Base-by-base conservation (phyloP, 129 eudicot species). In the Cynara cardunculus region DNA sequence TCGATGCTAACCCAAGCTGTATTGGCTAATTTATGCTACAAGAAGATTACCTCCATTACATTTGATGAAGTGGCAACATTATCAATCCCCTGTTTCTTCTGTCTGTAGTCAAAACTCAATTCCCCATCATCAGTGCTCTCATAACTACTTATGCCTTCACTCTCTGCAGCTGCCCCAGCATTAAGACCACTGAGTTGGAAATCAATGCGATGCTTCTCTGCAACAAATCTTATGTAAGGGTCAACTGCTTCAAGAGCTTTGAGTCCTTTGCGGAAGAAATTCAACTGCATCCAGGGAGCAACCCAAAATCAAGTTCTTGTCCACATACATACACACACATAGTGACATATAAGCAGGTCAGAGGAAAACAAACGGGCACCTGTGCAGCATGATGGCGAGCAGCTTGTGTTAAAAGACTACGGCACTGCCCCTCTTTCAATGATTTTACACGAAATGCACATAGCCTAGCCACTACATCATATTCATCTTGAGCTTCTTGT, bases 341-440 rank as follows among this genome's bases (percentile, higher is more conserved):
- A 31, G 62, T 22, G 76, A 56, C 10, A 70, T 34, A 4, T 35
- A 26, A 82, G 31, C 28, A 62, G 39, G 26, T 59, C 27, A 59
- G 64, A 71, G 74, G 6, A 41, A 16, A 61, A 62, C 6, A 14
- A 28, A 39, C 18, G 2, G 35, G 76, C 22, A 92, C 97, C 96
- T 93, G 98, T 21, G 96, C 96, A 39, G 89, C 83, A 85, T 93
- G 96, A 84, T 93, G 96, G 34, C 98, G 96, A 80, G 94, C 94
- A 46, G 96, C 96, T 69, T 93, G 98, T 22, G 98, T 86, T 69
- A 93, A 81, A 72, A 93, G 88, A 86, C 98, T 90, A 34, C 90
- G 92, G 62, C 86, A 71, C 67, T 93, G 96, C 79, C 98, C 98
- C 86, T 93, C 91, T 85, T 93, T 93, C 74, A 93, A 84, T 62